Percentiles rank a stretch among this genome's conserved stretches.
Evolutionary conservation across 192 early-diverging fungal genomes (phyloP).

Genomic region (Backusella sp.): DNA sequence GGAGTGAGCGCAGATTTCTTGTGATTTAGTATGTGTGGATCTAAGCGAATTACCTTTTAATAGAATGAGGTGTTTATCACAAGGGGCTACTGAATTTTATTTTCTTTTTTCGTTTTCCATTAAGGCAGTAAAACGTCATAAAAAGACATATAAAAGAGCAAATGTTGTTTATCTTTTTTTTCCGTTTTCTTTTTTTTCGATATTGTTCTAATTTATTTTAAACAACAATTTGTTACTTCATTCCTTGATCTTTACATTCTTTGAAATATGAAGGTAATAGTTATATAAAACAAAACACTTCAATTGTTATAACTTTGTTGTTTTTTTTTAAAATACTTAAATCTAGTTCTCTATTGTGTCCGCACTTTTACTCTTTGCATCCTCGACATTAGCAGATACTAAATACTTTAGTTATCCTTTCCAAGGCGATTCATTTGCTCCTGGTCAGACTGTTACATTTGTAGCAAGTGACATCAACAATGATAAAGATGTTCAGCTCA

Average conservation of each 20-base stretch:
- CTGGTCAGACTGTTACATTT: background rate
- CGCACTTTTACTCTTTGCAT: background rate
- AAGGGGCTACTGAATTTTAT: background rate
- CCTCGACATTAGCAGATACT: background rate
- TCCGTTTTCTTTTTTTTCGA: background rate
- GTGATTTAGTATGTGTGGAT: background rate
- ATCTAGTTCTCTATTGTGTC: background rate
- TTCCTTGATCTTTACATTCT: background rate
- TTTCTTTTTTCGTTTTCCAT: background rate
- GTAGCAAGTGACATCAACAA: conserved; percentile 1
- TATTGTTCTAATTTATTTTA: background rate
- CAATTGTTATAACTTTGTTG: background rate
- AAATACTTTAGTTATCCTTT: background rate
- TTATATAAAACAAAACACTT: background rate
- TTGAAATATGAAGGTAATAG: background rate
- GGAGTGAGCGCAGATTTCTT: background rate
- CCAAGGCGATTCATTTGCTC: background rate
- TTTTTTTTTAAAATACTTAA: background rate
- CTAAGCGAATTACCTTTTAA: background rate
- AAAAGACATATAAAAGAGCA: background rate
- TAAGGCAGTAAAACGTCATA: background rate
- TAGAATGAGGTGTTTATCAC: background rate
- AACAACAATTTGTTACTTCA: background rate
- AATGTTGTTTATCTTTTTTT: background rate
- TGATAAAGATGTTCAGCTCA: background rate